Evolutionary conservation across 140 eudicot species (phyloP).

Genomic region (Cichorium intybus): DNA sequence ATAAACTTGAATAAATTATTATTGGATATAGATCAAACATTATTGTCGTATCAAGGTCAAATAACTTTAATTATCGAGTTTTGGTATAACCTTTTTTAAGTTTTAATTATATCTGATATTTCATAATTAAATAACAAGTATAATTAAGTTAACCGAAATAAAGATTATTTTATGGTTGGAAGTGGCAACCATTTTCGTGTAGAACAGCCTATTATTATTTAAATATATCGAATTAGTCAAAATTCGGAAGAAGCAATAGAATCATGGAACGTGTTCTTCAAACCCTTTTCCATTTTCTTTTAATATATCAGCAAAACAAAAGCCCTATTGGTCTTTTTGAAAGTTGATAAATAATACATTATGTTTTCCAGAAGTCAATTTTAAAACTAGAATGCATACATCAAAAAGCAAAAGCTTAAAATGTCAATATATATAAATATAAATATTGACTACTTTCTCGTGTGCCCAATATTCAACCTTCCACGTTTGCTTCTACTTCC

Average conservation of each 20-base stretch:
- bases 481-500: background rate
- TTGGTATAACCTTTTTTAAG: background rate
- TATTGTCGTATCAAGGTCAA: background rate
- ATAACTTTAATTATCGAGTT: background rate
- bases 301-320: background rate
- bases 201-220: background rate
- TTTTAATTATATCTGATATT: background rate
- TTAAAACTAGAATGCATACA: background rate
- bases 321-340: background rate
- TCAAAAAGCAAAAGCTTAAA: background rate
- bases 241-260: constrained; percentile 1
- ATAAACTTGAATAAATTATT: no score
- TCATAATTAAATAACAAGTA: background rate
- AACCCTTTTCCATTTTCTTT: background rate
- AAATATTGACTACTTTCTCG: background rate
- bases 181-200: background rate
- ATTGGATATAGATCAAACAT: no score
- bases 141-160: background rate
- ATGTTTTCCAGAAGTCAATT: background rate
- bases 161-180: background rate
- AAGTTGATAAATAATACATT: no score
- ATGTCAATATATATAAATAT: background rate
- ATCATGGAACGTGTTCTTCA: constrained; percentile 3
- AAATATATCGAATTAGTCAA: constrained; percentile 3
- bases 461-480: background rate